Conservation (phyloP, 2,329 filamentous ascomycete genomes). For the Metarhizium humberi region DNA sequence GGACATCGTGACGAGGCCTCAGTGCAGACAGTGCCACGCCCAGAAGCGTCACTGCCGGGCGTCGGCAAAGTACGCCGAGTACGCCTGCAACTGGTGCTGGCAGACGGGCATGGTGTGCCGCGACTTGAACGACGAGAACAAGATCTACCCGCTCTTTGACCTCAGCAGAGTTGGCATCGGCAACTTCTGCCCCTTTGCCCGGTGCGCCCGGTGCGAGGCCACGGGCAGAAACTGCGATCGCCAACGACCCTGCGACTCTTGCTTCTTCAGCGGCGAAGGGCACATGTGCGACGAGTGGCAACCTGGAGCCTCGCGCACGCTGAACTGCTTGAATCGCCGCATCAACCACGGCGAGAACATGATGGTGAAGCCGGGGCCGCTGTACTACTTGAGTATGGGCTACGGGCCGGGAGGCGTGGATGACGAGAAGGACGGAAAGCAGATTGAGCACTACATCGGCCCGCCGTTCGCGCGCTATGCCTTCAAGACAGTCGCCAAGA, state of each 20-base stretch:
- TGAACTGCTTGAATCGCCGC: constrained; percentile 1
- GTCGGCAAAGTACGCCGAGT: constrained; percentile 4
- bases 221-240: constrained; percentile 22
- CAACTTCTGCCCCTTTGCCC: constrained; percentile 14
- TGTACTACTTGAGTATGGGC: constrained; percentile 25
- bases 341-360: constrained; percentile 11
- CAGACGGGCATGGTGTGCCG: constrained; percentile 21
- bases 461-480: constrained; percentile 9
- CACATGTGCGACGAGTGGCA: constrained; percentile 1
- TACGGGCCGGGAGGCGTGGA: constrained; percentile 20
- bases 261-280: constrained; percentile 10
- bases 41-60: constrained; percentile 12
- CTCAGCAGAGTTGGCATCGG: constrained; percentile 24
- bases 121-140: neutral
- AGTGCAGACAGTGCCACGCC: constrained; percentile 4
- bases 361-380: constrained; percentile 10
- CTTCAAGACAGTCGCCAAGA: neutral
- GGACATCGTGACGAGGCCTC: neutral
- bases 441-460: constrained; percentile 18
- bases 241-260: constrained; percentile 28
- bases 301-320: neutral
- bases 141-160: constrained; percentile 16
- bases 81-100: constrained; percentile 18
- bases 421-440: constrained; percentile 13
- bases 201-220: constrained; percentile 15